Evolutionary conservation across 352 stramenopile genomes (phyloP), one percentile per base, ranked within the genome.

Genomic region (Pythium diclinum): DNA sequence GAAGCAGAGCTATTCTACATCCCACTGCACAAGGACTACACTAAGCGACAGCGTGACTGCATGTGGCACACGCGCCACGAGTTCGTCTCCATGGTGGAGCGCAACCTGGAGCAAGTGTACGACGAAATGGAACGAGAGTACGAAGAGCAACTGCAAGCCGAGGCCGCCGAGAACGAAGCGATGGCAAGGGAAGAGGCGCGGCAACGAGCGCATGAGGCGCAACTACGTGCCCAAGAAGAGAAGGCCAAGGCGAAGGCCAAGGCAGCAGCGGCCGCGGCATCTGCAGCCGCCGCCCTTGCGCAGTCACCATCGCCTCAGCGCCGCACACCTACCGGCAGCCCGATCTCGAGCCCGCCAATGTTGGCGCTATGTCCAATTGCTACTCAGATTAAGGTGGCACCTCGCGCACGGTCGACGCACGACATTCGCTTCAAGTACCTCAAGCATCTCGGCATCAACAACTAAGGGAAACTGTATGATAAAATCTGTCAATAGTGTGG

Each of bases 61-160:
- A 92, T 95, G 83, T 95, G 87, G 87, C 85, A 88, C 44, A 89
- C 84, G 6, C 84, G 87, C 8, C 28, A 73, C n/a, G 85, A 95
- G 63, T 94, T 95, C 56, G 77, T 95, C 21, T 64, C 83, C 5
- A 95, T 95, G 87, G 87, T 95, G n/a, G 87, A 95, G 71, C 87
- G 85, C 42, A 95, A 95, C 48, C 65, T 95, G 32, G 87, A 95
- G 23, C 77, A 83, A 23, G 84, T 95, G 48, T 95, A 95, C 61
- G 87, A 93, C 8, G 87, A 94, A 56, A 92, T 95, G 79, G 87
- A 95, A 68, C 83, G 82, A 38, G 87, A 95, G 66, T 92, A 91
- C 67, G 83, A 92, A 67, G 77, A 86, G 30, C 81, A 93, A 48
- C 28, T 79, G 11, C 71, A 83, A 53, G 76, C 74, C 16, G 86